Evolutionary conservation across 1,284 basidiomycete genomes (phyloP), one percentile per base, ranked within the genome.

Genomic region (Chondrostereum purpureum): DNA sequence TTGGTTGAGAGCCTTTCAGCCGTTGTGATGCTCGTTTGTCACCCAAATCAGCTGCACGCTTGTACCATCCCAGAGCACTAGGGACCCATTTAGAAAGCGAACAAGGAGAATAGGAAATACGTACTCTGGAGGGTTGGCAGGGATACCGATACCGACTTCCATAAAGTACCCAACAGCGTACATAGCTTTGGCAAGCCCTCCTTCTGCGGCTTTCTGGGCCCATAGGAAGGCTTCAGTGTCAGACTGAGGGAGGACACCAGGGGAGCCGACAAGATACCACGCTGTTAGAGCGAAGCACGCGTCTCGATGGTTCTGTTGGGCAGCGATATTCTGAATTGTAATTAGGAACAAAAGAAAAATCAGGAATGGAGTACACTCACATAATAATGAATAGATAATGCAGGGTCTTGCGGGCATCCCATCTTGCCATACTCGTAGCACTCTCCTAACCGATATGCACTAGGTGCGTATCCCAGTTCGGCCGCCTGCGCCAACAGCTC

Each of bases 341-440:
- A 43, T 34, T 43, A 43, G 23, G 37, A 35, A 42, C 19, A 38
- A 42, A 17, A 47, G 35, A 47, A 34, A 20, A 65, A n/a, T n/a
- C n/a, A n/a, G n/a, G n/a, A n/a, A n/a, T n/a, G n/a, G n/a, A n/a
- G n/a, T n/a, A n/a, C n/a, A n/a, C 88, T 61, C 63, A 93, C 92
- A 66, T 99, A 99, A 69, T 98, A 99, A 68, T 99, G 95, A 58
- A 99, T 99, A 41, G 90, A 94, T 47, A 99, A 73, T 14, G 96
- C 95, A 1, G 93, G 82, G 63, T 99, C 95, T 61, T 94, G 89
- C n/a, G 95, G 95, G 59, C 95, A 99, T 12, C 92, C 93, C 83
- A 98, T 89, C 72, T 93, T 93, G 34, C 95, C 96, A 66, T 98
- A 99, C 70, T 99, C 95, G 66, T 99, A 99, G 66, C 95, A 98